Percentiles rank a stretch among this genome's conserved stretches.
These are phyloP conservation scores for Rubus idaeus DNA, from an alignment of 306 rosid genomes.

Conservation along the genomic window DNA sequence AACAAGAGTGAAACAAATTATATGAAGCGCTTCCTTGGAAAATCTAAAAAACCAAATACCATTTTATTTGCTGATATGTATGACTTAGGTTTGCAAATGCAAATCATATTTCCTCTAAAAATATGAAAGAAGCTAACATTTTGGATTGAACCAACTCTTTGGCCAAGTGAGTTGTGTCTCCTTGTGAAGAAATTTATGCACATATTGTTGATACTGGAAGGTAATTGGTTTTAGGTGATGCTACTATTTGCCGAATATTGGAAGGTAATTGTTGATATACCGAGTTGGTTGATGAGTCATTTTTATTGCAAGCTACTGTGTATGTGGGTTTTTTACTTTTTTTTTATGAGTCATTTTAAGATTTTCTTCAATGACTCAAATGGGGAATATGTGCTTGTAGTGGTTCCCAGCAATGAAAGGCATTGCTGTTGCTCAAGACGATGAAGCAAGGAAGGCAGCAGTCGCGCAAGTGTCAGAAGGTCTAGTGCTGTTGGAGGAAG, in stretches of 20 bases:
- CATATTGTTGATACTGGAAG: background rate
- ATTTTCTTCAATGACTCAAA: background rate
- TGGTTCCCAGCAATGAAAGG: constrained; percentile 44
- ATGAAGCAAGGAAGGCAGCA: constrained; percentile 40
- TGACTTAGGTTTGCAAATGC: background rate
- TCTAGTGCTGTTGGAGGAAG: constrained; percentile 42
- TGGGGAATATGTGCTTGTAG: constrained; percentile 26
- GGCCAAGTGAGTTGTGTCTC: background rate
- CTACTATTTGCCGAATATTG: background rate
- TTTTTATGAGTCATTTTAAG: background rate
- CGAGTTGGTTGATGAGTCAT: background rate
- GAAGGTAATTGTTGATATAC: background rate
- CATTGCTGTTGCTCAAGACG: constrained; percentile 28
- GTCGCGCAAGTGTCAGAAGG: constrained; percentile 35
- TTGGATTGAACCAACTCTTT: background rate
- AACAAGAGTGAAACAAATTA: background rate
- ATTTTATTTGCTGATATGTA: background rate
- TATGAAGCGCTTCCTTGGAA: background rate
- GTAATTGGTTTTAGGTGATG: background rate
- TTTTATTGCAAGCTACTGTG: background rate
- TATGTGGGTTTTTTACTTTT: no score
- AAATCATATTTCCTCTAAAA: background rate
- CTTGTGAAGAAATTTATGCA: background rate
- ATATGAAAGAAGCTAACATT: background rate
- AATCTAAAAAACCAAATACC: background rate